Conservation (phyloP, 352 stramenopile species). For the Phytophthora ohioensis region DNA sequence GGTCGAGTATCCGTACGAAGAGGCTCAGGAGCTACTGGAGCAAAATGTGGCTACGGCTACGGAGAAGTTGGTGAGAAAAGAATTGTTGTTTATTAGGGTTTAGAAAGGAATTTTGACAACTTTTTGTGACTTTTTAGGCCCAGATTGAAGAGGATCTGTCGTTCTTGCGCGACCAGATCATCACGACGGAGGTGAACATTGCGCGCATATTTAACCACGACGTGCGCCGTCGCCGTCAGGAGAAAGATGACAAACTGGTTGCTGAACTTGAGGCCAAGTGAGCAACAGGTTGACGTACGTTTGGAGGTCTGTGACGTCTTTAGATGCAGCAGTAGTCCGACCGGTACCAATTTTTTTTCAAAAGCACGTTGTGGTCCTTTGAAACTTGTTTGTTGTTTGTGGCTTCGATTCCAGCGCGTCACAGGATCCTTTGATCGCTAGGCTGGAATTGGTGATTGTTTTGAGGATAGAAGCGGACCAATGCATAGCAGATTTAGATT, state of each 20-base stretch:
- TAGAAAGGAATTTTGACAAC: background rate
- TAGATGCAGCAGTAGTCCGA: constrained; percentile 23
- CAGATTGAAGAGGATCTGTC: constrained; percentile 93
- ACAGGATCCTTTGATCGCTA: background rate
- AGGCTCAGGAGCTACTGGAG: constrained; percentile 92
- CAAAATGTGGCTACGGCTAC: constrained; percentile 75
- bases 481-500: constrained; percentile 23
- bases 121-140: constrained; percentile 34
- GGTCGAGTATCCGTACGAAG: constrained; percentile 98
- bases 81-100: background rate
- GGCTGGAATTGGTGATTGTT: background rate
- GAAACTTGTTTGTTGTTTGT: constrained; percentile 16
- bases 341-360: constrained; percentile 12
- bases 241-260: constrained; percentile 73
- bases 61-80: constrained; percentile 66
- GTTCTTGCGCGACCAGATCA: constrained; percentile 97
- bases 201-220: constrained; percentile 98
- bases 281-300: constrained; percentile 9
- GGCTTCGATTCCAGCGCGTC: too few species aligned
- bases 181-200: constrained; percentile 98
- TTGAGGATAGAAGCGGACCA: background rate
- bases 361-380: constrained; percentile 35
- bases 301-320: background rate
- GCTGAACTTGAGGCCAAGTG: constrained; percentile 76
- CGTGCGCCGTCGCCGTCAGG: constrained; percentile 87